These are phyloP conservation scores for Dissophora globulifera DNA, from an alignment of 192 early-diverging fungal species.

Conservation along the genomic window DNA sequence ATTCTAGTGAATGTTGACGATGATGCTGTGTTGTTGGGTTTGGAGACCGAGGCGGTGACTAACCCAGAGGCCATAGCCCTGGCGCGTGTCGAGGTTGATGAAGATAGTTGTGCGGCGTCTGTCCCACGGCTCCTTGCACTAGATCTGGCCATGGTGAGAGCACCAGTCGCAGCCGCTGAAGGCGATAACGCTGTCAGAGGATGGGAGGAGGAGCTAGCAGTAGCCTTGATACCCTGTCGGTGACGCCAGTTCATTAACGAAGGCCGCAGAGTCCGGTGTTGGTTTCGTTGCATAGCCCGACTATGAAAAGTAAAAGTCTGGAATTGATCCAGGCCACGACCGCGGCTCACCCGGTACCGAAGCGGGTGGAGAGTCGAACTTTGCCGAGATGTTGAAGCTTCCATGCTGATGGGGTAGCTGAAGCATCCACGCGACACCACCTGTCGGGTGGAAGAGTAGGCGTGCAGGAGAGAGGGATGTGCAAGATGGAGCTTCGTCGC, in stretches of 20 bases:
- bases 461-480: background rate
- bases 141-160: no score
- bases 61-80: no score
- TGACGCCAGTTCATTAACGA: conserved; percentile 5
- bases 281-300: background rate
- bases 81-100: no score
- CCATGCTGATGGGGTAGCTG: background rate
- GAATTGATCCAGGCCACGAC: background rate
- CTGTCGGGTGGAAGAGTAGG: background rate
- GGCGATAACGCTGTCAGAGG: no score
- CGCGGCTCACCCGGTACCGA: background rate
- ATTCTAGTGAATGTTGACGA: background rate
- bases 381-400: conserved; percentile 7
- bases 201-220: background rate
- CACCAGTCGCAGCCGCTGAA: no score
- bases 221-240: background rate
- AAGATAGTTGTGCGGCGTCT: background rate
- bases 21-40: background rate
- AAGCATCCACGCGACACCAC: background rate
- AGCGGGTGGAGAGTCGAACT: background rate
- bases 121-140: no score
- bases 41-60: background rate
- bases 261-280: conserved; percentile 5
- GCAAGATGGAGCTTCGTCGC: background rate
- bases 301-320: background rate